Percentiles rank a stretch among this genome's conserved stretches.
These are phyloP conservation scores for Trichosporon asahii DNA, from an alignment of 1,284 basidiomycete genomes.

Conservation along the genomic window DNA sequence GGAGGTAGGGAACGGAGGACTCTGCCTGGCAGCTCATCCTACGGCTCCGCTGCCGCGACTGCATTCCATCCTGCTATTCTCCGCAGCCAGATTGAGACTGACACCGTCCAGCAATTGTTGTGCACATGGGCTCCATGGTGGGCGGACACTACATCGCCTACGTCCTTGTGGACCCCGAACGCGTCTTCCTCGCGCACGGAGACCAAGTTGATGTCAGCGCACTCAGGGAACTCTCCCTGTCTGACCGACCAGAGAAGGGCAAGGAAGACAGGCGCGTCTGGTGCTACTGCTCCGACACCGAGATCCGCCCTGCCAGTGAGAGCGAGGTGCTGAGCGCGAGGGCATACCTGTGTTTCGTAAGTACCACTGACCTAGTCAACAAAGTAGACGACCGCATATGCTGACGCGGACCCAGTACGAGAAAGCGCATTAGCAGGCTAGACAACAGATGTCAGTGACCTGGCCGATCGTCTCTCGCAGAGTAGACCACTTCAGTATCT, in stretches of 20 bases:
- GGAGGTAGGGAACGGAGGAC: too few species aligned
- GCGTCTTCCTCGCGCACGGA: constrained; percentile 29
- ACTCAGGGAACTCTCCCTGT: constrained; percentile 8
- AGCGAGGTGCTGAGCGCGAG: constrained; percentile 86
- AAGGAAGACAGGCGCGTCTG: constrained; percentile 61
- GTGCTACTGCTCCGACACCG: constrained; percentile 79
- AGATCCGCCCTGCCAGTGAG: constrained; percentile 70
- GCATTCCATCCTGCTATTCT: neutral
- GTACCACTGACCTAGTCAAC: constrained; percentile 13
- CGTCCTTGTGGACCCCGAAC: constrained; percentile 45
- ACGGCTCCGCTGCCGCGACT: neutral
- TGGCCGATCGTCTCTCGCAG: too few species aligned
- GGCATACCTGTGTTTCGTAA: constrained; percentile 67
- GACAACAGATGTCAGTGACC: neutral
- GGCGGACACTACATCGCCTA: constrained; percentile 83
- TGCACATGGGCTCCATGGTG: constrained; percentile 82
- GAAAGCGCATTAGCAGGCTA: constrained; percentile 11
- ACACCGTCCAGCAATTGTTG: constrained; percentile 66
- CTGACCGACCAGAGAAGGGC: constrained; percentile 8
- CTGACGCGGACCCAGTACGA: constrained; percentile 26
- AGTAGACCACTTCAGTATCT: neutral
- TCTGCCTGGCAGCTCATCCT: too few species aligned
- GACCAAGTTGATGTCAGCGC: constrained; percentile 5
- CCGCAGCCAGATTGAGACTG: constrained; percentile 29
- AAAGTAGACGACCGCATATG: neutral